These are phyloP conservation scores for Phlyctochytrium bullatum DNA, from an alignment of 192 early-diverging fungal species.

Conservation along the genomic window DNA sequence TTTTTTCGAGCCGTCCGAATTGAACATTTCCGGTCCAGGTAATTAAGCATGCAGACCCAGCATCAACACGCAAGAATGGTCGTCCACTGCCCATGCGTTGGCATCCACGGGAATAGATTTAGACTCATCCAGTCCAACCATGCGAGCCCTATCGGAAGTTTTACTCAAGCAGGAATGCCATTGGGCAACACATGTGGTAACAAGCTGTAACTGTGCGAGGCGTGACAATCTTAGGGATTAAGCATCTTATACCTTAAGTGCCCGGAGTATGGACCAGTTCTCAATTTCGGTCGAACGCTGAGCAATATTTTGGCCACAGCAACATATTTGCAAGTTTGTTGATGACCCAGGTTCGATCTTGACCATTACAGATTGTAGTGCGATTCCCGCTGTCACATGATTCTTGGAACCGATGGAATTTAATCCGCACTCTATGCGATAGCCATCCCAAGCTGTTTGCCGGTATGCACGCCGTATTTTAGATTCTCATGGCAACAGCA, in stretches of 20 bases:
- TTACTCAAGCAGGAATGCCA: neutral
- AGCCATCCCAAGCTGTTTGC: constrained; percentile 64
- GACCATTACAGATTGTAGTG: constrained; percentile 47
- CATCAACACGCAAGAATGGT: too few species aligned
- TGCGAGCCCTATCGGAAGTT: neutral
- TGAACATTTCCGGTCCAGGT: too few species aligned
- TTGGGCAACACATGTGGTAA: neutral
- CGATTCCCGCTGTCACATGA: constrained; percentile 44
- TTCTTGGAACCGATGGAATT: constrained; percentile 81
- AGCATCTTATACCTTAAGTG: neutral
- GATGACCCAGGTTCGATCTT: too few species aligned
- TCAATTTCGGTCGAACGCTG: neutral
- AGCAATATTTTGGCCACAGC: neutral
- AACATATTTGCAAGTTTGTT: neutral
- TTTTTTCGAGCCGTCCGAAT: too few species aligned
- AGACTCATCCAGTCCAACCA: neutral
- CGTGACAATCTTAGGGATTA: neutral
- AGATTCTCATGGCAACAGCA: constrained; percentile 43
- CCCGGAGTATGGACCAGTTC: neutral
- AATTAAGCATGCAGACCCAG: too few species aligned
- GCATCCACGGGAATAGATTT: neutral
- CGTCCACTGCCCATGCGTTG: neutral
- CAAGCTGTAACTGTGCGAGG: too few species aligned
- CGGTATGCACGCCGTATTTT: constrained; percentile 26
- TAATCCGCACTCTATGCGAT: constrained; percentile 66